These are phyloP conservation scores for Suhomyces tanzawaensis DNA, from an alignment of 805 yeast species.

Conservation along the genomic window DNA sequence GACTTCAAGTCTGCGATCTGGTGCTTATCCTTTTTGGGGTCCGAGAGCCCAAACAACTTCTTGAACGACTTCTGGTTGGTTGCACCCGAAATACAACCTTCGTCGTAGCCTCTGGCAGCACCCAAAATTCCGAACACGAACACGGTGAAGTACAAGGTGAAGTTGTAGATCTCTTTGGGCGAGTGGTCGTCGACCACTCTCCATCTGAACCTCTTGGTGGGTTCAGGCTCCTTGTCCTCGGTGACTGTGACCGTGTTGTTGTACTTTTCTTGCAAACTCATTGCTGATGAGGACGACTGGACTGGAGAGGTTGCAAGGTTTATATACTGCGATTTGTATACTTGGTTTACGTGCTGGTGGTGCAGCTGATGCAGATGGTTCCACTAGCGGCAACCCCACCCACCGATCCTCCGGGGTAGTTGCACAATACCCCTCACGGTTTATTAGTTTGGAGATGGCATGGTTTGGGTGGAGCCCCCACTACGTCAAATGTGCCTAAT, in stretches of 20 bases:
- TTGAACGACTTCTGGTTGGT: conserved; percentile 44
- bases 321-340: too few species aligned
- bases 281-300: too few species aligned
- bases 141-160: conserved; percentile 43
- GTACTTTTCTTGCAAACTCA: conserved; percentile 1
- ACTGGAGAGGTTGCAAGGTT: too few species aligned
- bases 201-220: conserved; percentile 16
- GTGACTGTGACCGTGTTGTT: neutral
- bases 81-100: conserved; percentile 50
- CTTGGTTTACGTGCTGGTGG: too few species aligned
- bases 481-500: too few species aligned
- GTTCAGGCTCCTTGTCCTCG: neutral
- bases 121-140: conserved; percentile 55
- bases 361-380: too few species aligned
- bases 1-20: conserved; percentile 48
- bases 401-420: too few species aligned
- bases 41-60: conserved; percentile 43
- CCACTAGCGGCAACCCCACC: too few species aligned
- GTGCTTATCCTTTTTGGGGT: conserved; percentile 29
- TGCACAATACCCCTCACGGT: too few species aligned
- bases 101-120: conserved; percentile 57
- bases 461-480: too few species aligned
- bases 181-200: conserved; percentile 27
- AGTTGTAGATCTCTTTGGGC: conserved; percentile 48
- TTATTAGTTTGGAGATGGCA: too few species aligned